Evolutionary conservation across 108 stramenopile species (phyloP), one percentile per base, ranked within the genome.

Genomic region (Stephanodiscus triporus): DNA sequence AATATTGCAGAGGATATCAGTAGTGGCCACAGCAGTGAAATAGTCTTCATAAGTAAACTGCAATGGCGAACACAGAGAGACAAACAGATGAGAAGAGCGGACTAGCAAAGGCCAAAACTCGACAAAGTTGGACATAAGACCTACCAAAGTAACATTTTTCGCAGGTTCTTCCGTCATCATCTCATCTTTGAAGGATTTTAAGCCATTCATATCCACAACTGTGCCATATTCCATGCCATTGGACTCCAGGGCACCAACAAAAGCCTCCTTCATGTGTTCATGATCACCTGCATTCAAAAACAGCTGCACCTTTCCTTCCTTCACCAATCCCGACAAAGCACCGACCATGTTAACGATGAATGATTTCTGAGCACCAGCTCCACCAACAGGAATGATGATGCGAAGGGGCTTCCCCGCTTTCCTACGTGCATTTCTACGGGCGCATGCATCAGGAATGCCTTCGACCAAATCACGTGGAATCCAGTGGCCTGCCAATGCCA

Each of bases 201-300:
- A 88, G 37, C 88, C 88, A 26, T 88, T 66, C 59, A 86, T 92
- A 20, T 78, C 81, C 40, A 51, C 56, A 36, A 93, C 87, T 55
- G 73, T 87, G 70, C 87, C 89, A 72, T 85, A 91, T 6, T 85
- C 87, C 70, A 93, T 51, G 9, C 61, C 73, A 69, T 75, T 84
- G 19, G 80, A 79, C 37, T 87, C 81, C 70, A 96, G 76, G 7
- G 84, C 85, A 68, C 89, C 72, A 26, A 84, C 65, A 78, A 96
- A 94, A 16, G 93, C 88, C 30, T 76, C 68, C 62, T 92, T 89
- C 94, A 96, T 94, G 66, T 89, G 90, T 19, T 73, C 75, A 75
- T 96, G 96, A 84, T 96, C 96, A 49, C 89, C 96, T 8, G 96
- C 96, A 72, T 96, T 96, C 82, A 96, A 83, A 50, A 96, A 88